phyloP scores from a whole-genome alignment of 176 grass and related monocot genomes.

The Lolium perenne region DNA sequence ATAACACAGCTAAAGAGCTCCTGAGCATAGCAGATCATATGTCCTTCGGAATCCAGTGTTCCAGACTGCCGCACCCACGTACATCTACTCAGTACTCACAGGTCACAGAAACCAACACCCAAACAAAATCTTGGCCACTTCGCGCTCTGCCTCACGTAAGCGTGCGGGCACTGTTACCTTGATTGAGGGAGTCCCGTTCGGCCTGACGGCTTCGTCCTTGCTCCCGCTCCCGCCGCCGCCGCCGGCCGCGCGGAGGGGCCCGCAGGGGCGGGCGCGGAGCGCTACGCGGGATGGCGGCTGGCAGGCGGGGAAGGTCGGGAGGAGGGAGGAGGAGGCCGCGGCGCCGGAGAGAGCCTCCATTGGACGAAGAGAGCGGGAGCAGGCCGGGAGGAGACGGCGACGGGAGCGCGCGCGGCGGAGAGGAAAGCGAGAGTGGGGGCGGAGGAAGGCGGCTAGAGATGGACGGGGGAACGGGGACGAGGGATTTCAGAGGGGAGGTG shows the following conservation, averaged over 20 bases:
- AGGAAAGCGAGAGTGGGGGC: background rate
- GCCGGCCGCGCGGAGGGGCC: slow-evolving; percentile 35
- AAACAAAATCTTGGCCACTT: background rate
- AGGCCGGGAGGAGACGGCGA: background rate
- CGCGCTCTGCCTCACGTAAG: background rate
- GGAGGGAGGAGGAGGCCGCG: slow-evolving; percentile 34
- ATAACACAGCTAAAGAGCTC: background rate
- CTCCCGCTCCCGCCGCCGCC: slow-evolving; percentile 16
- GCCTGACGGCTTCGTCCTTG: slow-evolving; percentile 44
- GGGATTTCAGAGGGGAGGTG: slow-evolving; percentile 28
- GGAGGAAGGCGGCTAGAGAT: slow-evolving; percentile 53
- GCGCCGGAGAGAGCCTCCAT: slow-evolving; percentile 55
- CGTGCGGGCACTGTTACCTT: slow-evolving; percentile 30
- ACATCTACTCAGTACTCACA: slow-evolving; percentile 6
- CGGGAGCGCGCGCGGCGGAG: slow-evolving; percentile 18
- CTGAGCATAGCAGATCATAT: background rate
- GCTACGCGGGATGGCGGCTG: slow-evolving; percentile 32
- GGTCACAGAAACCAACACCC: background rate
- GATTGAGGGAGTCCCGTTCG: slow-evolving; percentile 48
- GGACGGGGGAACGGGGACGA: background rate
- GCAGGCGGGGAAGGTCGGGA: background rate
- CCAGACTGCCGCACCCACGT: background rate
- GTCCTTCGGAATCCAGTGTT: background rate
- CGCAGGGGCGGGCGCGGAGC: slow-evolving; percentile 26
- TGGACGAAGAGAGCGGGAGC: background rate